Evolutionary conservation across 1,284 basidiomycete genomes (phyloP), one percentile per base, ranked within the genome.

Genomic region (Porodaedalea pini): DNA sequence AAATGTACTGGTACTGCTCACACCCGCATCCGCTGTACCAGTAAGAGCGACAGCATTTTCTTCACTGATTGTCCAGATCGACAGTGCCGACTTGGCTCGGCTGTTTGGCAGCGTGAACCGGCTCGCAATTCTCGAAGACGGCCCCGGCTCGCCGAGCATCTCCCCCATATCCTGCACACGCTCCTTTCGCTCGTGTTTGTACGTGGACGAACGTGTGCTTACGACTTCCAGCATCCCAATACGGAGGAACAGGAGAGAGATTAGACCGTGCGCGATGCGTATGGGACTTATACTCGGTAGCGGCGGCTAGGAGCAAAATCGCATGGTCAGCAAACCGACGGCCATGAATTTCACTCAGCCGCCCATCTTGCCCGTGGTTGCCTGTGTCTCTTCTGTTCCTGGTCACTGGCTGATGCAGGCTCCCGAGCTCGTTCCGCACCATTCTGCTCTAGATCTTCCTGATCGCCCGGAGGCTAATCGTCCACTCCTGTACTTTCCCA

Each of bases 21-120:
- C 10, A 19, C 51, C 23, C 15, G 19, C 34, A 23, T 44, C 37
- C 10, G 29, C 52, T 27, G 8, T 4, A 32, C 31, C 36, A 29
- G 25, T 11, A 27, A 47, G 45, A 37, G 41, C 27, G 43, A 10
- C 17, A n/a, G 47, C 13, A 7, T 31, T 43, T 34, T 57, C 56
- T 50, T 57, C 56, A 36, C 49, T 25, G 29, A 57, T 57, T 29
- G 56, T 51, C 29, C 49, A 51, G 56, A 51, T 52, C 41, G 49
- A 34, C 49, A 45, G 21, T 19, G 56, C 40, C 13, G 40, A 40
- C 29, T 32, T 17, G n/a, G 44, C 32, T 23, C 36, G 47, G 21
- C 13, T 47, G 10, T 48, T 50, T 15, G 25, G 36, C 15, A 52
- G 19, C 37, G 54, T 29, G 37, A 56, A 51, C 34, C 47, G 44